These are phyloP conservation scores for Tanozyma kutaoensis DNA, from an alignment of 805 yeast species.

Conservation along the genomic window DNA sequence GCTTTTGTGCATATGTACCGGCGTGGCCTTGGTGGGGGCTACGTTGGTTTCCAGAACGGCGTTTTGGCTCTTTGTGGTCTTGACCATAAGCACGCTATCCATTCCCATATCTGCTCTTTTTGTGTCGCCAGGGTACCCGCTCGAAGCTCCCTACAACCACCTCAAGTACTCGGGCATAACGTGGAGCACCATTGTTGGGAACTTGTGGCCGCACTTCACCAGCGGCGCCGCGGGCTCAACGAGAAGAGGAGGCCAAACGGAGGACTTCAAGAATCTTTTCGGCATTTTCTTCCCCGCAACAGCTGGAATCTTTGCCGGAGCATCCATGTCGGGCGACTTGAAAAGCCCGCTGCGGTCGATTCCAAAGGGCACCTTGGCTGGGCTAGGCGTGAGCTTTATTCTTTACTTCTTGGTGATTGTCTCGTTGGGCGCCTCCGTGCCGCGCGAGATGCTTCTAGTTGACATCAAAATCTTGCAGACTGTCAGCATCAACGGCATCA, in stretches of 20 bases:
- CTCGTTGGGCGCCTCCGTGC: conserved; percentile 67
- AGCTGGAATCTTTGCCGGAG: conserved; percentile 97
- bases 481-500: conserved; percentile 50
- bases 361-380: conserved; percentile 89
- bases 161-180: conserved; percentile 58
- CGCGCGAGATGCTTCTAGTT: conserved; percentile 59
- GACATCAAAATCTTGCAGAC: conserved; percentile 85
- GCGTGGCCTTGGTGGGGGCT: conserved; percentile 71
- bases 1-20: conserved; percentile 57
- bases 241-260: conserved; percentile 28
- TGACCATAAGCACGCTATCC: conserved; percentile 62
- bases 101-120: conserved; percentile 69
- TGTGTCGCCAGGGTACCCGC: conserved; percentile 42
- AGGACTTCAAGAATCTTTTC: conserved; percentile 74
- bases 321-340: conserved; percentile 95
- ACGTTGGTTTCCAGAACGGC: conserved; percentile 75
- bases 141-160: conserved; percentile 31
- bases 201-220: conserved; percentile 71
- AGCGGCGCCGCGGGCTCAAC: conserved; percentile 85
- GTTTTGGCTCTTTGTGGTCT: conserved; percentile 50
- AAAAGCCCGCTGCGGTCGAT: conserved; percentile 76
- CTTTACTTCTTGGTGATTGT: conserved; percentile 73
- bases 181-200: conserved; percentile 50
- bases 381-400: conserved; percentile 61
- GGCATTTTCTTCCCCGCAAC: conserved; percentile 98